Evolutionary conservation across 1,284 basidiomycete genomes (phyloP).

Genomic region (Tetrapyrgos nigripes): DNA sequence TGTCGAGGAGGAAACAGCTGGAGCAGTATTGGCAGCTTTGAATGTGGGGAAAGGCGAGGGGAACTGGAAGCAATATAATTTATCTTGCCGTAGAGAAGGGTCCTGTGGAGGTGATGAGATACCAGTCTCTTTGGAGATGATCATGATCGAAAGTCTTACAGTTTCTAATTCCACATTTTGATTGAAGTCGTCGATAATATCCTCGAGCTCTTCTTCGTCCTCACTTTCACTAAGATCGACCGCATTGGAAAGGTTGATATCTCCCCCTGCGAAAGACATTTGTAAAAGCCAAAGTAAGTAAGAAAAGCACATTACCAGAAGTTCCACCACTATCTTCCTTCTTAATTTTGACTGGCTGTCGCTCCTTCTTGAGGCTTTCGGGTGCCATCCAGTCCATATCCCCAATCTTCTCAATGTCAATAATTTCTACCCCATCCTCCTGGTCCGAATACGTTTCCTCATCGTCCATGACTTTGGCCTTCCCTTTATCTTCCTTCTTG

Average conservation of each 20-base stretch:
- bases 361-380: slow-evolving; percentile 73
- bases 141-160: slow-evolving; percentile 34
- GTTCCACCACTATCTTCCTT: slow-evolving; percentile 48
- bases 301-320: slow-evolving; percentile 40
- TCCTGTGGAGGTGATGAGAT: slow-evolving; percentile 41
- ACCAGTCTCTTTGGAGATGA: too few relatives aligned
- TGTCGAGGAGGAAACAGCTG: slow-evolving; percentile 32
- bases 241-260: slow-evolving; percentile 72
- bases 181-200: slow-evolving; percentile 85
- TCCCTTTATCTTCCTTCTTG: slow-evolving; percentile 34
- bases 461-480: slow-evolving; percentile 43
- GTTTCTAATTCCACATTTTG: slow-evolving; percentile 44
- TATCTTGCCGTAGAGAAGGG: slow-evolving; percentile 58
- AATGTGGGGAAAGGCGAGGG: slow-evolving; percentile 89
- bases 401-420: slow-evolving; percentile 86
- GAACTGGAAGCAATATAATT: slow-evolving; percentile 93
- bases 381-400: slow-evolving; percentile 91
- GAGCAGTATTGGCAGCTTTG: slow-evolving; percentile 36
- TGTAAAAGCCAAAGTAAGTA: background rate
- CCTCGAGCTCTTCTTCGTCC: slow-evolving; percentile 86
- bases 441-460: slow-evolving; percentile 86
- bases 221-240: slow-evolving; percentile 87
- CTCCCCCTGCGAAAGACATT: slow-evolving; percentile 33
- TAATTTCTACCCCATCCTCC: slow-evolving; percentile 85
- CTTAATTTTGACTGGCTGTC: slow-evolving; percentile 52